phyloP scores from a whole-genome alignment of 2,329 filamentous ascomycete genomes.

The Epichloe typhina region DNA sequence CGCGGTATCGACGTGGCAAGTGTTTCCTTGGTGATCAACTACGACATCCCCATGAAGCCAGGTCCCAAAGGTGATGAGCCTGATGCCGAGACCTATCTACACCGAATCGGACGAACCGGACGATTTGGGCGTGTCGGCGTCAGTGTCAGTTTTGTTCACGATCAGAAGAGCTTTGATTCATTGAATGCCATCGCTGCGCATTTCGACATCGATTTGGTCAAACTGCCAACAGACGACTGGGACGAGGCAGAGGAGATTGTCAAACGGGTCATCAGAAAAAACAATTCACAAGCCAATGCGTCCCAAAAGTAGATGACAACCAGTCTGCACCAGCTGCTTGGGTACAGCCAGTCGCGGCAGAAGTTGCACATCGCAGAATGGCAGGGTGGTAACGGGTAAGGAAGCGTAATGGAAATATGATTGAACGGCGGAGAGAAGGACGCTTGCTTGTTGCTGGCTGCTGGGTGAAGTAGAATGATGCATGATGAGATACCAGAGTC shows the following conservation, averaged over 20 bases:
- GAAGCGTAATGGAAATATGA: background rate
- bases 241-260: slow-evolving; percentile 75
- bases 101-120: slow-evolving; percentile 93
- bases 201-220: slow-evolving; percentile 70
- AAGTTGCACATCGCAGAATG: background rate
- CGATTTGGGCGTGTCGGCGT: slow-evolving; percentile 95
- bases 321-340: slow-evolving; percentile 16
- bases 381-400: background rate
- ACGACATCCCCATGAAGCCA: slow-evolving; percentile 63
- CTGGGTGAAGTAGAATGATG: slow-evolving; percentile 3
- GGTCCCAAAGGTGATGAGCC: slow-evolving; percentile 57
- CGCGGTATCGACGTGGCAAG: slow-evolving; percentile 86
- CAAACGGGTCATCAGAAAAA: slow-evolving; percentile 63
- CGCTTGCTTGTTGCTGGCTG: background rate
- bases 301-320: slow-evolving; percentile 31
- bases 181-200: slow-evolving; percentile 67
- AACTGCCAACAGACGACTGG: slow-evolving; percentile 79
- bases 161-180: slow-evolving; percentile 66
- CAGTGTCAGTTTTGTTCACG: slow-evolving; percentile 87
- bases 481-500: slow-evolving; percentile 7
- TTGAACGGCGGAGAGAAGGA: background rate
- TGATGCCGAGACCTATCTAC: slow-evolving; percentile 90
- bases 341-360: slow-evolving; percentile 11
- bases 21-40: slow-evolving; percentile 98
- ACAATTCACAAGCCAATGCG: slow-evolving; percentile 42